These are phyloP conservation scores for Talaromyces sp. DNA, from an alignment of 2,329 filamentous ascomycete genomes.

Conservation along the genomic window DNA sequence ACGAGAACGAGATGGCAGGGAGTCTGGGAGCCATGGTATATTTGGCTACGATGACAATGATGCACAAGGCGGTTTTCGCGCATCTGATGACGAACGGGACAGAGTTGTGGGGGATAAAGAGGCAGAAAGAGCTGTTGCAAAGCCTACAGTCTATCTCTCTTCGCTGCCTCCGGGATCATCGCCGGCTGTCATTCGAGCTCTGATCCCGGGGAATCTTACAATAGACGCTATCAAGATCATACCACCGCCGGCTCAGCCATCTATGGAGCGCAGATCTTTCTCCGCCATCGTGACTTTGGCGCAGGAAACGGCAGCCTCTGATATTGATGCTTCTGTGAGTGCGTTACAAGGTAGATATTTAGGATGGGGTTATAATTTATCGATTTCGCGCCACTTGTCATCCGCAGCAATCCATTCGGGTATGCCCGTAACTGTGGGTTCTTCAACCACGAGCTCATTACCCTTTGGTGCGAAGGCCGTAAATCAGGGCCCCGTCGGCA, in stretches of 20 bases:
- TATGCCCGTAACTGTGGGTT: conserved; percentile 45
- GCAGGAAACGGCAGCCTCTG: conserved; percentile 73
- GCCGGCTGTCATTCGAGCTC: conserved; percentile 46
- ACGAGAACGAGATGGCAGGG: conserved; percentile 37
- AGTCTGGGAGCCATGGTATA: conserved; percentile 29
- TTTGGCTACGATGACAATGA: conserved; percentile 43
- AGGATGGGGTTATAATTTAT: conserved; percentile 77
- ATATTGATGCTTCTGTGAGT: conserved; percentile 78
- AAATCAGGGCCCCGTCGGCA: conserved; percentile 45
- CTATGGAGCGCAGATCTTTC: conserved; percentile 64
- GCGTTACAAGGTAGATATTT: conserved; percentile 77
- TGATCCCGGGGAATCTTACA: conserved; percentile 53
- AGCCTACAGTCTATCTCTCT: conserved; percentile 54
- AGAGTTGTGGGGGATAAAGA: conserved; percentile 39
- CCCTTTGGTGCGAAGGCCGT: conserved; percentile 75
- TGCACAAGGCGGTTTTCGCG: conserved; percentile 39
- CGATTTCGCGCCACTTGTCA: conserved; percentile 75
- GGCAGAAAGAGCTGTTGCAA: conserved; percentile 48
- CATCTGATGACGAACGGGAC: conserved; percentile 45
- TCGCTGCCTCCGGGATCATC: conserved; percentile 53
- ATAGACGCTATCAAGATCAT: conserved; percentile 73
- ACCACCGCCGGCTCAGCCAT: conserved; percentile 47
- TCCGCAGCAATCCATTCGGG: conserved; percentile 63
- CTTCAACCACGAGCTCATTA: conserved; percentile 53
- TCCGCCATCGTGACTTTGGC: conserved; percentile 77